Percentiles rank a stretch among this genome's conserved stretches.
Conservation (phyloP, 177 flowering plant species). For the Vitis hybrid region DNA sequence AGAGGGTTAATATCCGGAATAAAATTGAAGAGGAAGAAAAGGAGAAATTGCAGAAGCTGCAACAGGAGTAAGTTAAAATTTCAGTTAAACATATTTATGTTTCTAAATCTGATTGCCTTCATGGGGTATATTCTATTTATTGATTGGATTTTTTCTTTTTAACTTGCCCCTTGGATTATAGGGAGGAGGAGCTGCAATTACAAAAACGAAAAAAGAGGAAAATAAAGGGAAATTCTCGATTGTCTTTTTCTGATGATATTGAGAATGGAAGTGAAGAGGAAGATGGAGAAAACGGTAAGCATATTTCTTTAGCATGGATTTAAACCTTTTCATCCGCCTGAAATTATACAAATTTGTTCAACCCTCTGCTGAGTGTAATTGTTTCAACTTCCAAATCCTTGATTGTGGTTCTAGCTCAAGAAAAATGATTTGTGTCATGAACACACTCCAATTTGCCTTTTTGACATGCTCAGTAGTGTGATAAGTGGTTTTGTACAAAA, state of each 20-base stretch:
- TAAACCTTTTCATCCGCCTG: too few species aligned
- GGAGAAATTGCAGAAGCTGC: slow-evolving; percentile 93
- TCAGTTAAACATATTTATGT: not conserved
- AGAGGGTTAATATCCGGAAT: slow-evolving; percentile 89
- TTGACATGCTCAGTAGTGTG: too few species aligned
- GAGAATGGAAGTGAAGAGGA: slow-evolving; percentile 83
- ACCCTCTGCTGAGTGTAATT: too few species aligned
- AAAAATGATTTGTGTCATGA: too few species aligned
- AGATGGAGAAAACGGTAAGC: slow-evolving; percentile 49
- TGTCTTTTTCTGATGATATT: slow-evolving; percentile 85
- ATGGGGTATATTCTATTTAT: not conserved
- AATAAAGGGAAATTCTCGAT: slow-evolving; percentile 64
- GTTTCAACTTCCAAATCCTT: too few species aligned
- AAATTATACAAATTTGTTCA: too few species aligned
- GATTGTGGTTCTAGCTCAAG: too few species aligned
- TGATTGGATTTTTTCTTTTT: not conserved
- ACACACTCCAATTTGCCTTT: too few species aligned
- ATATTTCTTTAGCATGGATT: not conserved
- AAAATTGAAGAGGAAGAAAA: slow-evolving; percentile 98
- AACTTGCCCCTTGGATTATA: slow-evolving; percentile 14
- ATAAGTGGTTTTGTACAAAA: too few species aligned
- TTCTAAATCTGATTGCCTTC: not conserved
- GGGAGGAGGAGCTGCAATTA: slow-evolving; percentile 87
- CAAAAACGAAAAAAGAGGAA: slow-evolving; percentile 89
- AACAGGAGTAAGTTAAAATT: slow-evolving; percentile 74